A percentile compares a stretch with the other conserved stretches of the same genome.
Conservation (phyloP, 768 basidiomycete species). For the Erythrobasidium yunnanense region DNA sequence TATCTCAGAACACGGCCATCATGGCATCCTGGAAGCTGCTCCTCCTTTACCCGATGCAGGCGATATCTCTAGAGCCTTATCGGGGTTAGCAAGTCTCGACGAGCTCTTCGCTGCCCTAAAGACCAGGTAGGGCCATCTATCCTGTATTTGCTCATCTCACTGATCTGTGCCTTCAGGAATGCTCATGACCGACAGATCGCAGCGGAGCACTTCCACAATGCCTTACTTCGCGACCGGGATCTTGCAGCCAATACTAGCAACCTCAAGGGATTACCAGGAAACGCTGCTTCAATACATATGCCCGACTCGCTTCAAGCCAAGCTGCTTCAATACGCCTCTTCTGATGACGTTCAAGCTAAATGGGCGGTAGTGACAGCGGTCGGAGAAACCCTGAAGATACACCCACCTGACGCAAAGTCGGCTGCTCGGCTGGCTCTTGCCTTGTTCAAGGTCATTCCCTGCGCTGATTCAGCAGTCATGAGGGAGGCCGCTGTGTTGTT, state of each 20-base stretch:
- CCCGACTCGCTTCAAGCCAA: background rate
- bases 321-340: background rate
- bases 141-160: background rate
- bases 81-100: background rate
- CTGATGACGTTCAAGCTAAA: conserved; percentile 3
- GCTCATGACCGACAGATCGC: background rate
- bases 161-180: background rate
- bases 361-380: background rate
- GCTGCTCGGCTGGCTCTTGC: conserved; percentile 3
- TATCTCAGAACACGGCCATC: no score
- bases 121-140: conserved; percentile 13
- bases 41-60: background rate
- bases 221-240: background rate
- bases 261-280: background rate
- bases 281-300: background rate
- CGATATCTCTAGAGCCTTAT: background rate
- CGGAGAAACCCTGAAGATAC: background rate
- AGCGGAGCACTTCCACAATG: background rate
- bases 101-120: conserved; percentile 4
- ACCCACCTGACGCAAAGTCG: conserved; percentile 10
- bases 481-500: background rate
- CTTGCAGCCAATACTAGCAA: background rate
- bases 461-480: background rate
- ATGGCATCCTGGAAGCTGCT: no score
- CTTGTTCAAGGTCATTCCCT: conserved; percentile 2